Evolutionary conservation across 139 green algal genomes (phyloP).

Genomic region (Chlamydomonas applanata): DNA sequence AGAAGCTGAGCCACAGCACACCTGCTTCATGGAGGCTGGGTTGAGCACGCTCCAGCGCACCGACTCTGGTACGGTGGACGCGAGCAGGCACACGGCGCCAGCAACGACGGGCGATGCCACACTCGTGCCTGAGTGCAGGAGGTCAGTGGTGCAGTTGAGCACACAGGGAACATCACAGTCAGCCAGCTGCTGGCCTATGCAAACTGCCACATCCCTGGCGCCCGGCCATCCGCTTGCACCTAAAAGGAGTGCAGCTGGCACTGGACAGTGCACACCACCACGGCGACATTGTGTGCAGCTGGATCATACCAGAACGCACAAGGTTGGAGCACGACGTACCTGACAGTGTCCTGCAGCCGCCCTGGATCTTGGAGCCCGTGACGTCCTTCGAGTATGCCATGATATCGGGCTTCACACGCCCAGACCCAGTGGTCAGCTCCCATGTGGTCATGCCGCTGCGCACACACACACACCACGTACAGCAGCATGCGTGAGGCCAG

Average conservation of each 20-base stretch:
- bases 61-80: slow-evolving; percentile 76
- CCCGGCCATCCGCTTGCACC: not conserved
- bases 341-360: slow-evolving; percentile 79
- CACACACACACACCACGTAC: no score
- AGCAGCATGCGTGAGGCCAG: no score
- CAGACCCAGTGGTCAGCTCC: slow-evolving; percentile 85
- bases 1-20: slow-evolving; percentile 11
- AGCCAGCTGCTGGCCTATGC: no score
- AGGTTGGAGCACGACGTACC: slow-evolving; percentile 28
- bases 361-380: slow-evolving; percentile 81
- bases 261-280: no score
- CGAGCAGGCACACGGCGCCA: slow-evolving; percentile 88
- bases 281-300: no score
- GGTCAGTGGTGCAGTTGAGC: no score
- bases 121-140: slow-evolving; percentile 69
- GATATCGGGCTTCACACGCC: slow-evolving; percentile 92
- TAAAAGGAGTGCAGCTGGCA: no score
- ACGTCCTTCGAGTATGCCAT: slow-evolving; percentile 96
- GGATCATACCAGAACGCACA: no score
- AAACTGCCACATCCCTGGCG: no score
- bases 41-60: slow-evolving; percentile 86
- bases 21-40: slow-evolving; percentile 98
- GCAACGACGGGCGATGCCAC: slow-evolving; percentile 97
- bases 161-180: no score
- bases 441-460: slow-evolving; percentile 94